These are phyloP conservation scores for Penicillium canescens DNA, from an alignment of 495 filamentous ascomycete species.

Conservation along the genomic window DNA sequence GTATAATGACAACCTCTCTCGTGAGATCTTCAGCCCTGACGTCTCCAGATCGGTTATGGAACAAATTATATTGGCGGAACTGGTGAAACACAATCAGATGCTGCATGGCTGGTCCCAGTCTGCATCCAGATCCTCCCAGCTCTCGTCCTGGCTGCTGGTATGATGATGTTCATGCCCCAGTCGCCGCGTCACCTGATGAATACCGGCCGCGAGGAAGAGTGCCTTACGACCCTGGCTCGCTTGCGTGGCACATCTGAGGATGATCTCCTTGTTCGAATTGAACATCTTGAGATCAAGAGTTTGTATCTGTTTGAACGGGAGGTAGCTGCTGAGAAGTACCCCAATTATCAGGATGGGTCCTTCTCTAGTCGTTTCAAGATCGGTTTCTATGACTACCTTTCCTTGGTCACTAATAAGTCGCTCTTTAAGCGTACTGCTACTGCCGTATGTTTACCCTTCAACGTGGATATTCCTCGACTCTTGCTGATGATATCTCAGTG, in stretches of 20 bases:
- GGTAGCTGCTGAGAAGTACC: constrained; percentile 52
- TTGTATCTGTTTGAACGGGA: constrained; percentile 74
- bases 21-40: neutral
- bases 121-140: constrained; percentile 47
- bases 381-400: constrained; percentile 30
- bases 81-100: constrained; percentile 38
- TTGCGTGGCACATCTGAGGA: constrained; percentile 57
- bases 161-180: constrained; percentile 73
- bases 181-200: constrained; percentile 77
- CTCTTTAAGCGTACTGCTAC: constrained; percentile 38
- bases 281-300: constrained; percentile 79
- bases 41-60: constrained; percentile 47
- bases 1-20: constrained; percentile 18
- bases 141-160: constrained; percentile 38
- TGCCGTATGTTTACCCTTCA: constrained; percentile 24
- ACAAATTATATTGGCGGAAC: constrained; percentile 49
- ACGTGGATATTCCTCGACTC: neutral
- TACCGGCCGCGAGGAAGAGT: constrained; percentile 65
- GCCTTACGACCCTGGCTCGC: constrained; percentile 58
- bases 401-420: constrained; percentile 34
- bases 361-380: constrained; percentile 33
- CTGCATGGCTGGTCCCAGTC: constrained; percentile 48
- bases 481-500: constrained; percentile 19
- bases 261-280: constrained; percentile 71
- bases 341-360: constrained; percentile 31